These are phyloP conservation scores for Epichloe uncinata DNA, from an alignment of 2,329 filamentous ascomycete species.

Conservation along the genomic window DNA sequence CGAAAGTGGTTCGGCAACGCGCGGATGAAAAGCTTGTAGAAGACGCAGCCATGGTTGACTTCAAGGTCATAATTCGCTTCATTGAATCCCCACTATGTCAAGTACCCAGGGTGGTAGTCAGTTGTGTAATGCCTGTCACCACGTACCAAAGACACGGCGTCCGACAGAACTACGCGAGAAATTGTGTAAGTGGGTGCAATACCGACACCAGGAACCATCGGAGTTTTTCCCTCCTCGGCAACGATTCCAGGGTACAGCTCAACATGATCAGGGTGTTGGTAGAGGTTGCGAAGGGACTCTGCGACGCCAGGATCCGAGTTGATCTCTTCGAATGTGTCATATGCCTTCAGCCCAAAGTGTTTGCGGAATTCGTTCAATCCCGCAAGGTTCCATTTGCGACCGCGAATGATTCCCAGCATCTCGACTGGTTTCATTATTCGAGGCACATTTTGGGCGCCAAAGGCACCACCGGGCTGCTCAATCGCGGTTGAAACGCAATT, in stretches of 20 bases:
- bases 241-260: conserved; percentile 72
- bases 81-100: conserved; percentile 77
- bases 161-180: conserved; percentile 61
- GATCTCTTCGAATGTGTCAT: conserved; percentile 71
- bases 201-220: conserved; percentile 61
- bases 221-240: conserved; percentile 59
- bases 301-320: conserved; percentile 63
- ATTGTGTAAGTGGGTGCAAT: conserved; percentile 66
- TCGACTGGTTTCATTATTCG: conserved; percentile 61
- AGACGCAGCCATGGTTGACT: conserved; percentile 68
- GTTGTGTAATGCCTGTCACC: conserved; percentile 67
- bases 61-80: conserved; percentile 60
- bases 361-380: conserved; percentile 76
- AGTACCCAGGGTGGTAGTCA: conserved; percentile 59
- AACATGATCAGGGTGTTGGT: conserved; percentile 66
- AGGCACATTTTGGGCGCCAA: conserved; percentile 62
- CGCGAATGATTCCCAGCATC: conserved; percentile 67
- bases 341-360: conserved; percentile 64
- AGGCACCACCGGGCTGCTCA: conserved; percentile 64
- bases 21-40: conserved; percentile 71
- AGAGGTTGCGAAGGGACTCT: conserved; percentile 50
- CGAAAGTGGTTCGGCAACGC: conserved; percentile 74
- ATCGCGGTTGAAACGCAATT: conserved; percentile 54
- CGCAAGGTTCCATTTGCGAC: conserved; percentile 62
- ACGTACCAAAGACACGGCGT: conserved; percentile 65